Base-by-base conservation (phyloP, 2,329 filamentous ascomycete species). In the Arthrobotrys sphaeroides region DNA sequence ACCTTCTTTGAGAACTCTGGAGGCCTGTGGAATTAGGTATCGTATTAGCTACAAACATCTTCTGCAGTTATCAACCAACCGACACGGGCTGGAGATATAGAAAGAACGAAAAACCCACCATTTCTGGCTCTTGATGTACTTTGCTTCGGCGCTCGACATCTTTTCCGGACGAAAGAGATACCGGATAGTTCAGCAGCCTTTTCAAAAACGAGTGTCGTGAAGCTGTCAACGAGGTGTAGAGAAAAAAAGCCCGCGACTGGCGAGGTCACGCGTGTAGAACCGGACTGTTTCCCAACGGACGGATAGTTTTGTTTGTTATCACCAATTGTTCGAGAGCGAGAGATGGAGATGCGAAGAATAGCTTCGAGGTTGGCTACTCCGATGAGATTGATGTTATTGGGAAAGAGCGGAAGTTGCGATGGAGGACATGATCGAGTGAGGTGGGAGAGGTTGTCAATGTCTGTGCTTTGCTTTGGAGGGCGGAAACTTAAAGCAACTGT, bases 1-100 rank as follows among this genome's bases (percentile, higher is more conserved):
- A 99, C 95, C 85, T 97, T 97, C 82, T 92, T 90, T 81, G 88
- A 94, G 84, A 98, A 99, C 81, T 97, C 93, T 5, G 90, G 87
- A 49, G 95, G 95, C 73, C 73, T 76, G 24, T 5, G 31, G 1
- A n/a, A 42, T 22, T 31, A 42, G 5, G 40, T 16, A 22, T n/a
- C 22, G 10, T 38, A 36, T 55, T 24, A 36, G 49, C 31, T 36
- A 38, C n/a, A n/a, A n/a, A n/a, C n/a, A n/a, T n/a, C n/a, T n/a
- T n/a, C n/a, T n/a, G n/a, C n/a, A n/a, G n/a, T n/a, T n/a, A n/a
- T n/a, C n/a, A n/a, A n/a, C n/a, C n/a, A n/a, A n/a, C n/a, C n/a
- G n/a, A n/a, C 9, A 42, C 18, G 12, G n/a, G 31, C 4, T 28
- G 9, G 22, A 24, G 13, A 22, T 5, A 42, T 13, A 31, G 22